A percentile compares a stretch with the other conserved stretches of the same genome.
Evolutionary conservation across 169 alveolate species (phyloP).

Genomic region (Plasmodium falciparum): DNA sequence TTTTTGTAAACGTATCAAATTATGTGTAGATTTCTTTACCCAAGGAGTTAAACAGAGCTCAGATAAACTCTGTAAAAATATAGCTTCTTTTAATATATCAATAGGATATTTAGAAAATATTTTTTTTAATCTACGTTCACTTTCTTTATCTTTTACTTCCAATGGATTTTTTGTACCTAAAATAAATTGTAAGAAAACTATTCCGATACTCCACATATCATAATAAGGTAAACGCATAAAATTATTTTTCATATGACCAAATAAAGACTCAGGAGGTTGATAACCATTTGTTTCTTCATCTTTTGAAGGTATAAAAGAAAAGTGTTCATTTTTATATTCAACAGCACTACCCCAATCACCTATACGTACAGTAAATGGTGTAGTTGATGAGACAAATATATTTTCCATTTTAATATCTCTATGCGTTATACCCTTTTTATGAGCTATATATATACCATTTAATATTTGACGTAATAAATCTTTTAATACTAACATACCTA

Average conservation of each 20-base stretch:
- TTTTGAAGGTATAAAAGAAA: slow-evolving; percentile 32
- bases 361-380: slow-evolving; percentile 70
- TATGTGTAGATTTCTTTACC: slow-evolving; percentile 4
- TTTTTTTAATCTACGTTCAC: slow-evolving; percentile 19
- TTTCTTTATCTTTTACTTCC: slow-evolving; percentile 69
- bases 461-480: slow-evolving; percentile 51
- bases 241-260: slow-evolving; percentile 73
- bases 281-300: slow-evolving; percentile 75
- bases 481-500: slow-evolving; percentile 71
- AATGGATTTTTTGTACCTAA: slow-evolving; percentile 70
- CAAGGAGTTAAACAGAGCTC: slow-evolving; percentile 64
- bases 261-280: slow-evolving; percentile 74
- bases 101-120: slow-evolving; percentile 58
- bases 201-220: slow-evolving; percentile 76
- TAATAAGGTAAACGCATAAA: slow-evolving; percentile 63
- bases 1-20: not conserved
- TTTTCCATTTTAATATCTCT: slow-evolving; percentile 76
- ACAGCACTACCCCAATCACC: slow-evolving; percentile 79
- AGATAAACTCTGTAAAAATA: slow-evolving; percentile 61
- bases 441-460: slow-evolving; percentile 67
- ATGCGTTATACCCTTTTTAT: slow-evolving; percentile 52
- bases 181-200: slow-evolving; percentile 55
- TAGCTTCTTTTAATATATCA: slow-evolving; percentile 45
- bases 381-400: slow-evolving; percentile 54
- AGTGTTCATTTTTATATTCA: slow-evolving; percentile 16